Evolutionary conservation across 2,329 filamentous ascomycete genomes (phyloP).

Genomic region (Penicillium oxalicum): DNA sequence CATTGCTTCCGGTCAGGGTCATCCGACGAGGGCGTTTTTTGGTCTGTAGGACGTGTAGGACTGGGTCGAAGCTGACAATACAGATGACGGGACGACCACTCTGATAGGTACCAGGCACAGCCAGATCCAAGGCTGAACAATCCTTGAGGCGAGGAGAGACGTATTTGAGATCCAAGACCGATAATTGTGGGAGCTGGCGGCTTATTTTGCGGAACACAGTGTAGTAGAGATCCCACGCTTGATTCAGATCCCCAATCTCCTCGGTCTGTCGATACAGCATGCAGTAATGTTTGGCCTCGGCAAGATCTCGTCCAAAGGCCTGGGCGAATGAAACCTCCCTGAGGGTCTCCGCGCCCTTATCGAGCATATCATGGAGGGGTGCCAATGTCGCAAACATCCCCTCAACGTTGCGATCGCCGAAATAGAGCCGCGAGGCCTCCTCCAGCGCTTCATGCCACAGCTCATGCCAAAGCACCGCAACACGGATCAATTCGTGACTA

Average conservation of each 20-base stretch:
- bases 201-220: conserved; percentile 95
- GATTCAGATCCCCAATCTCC: conserved; percentile 90
- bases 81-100: conserved; percentile 72
- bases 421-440: conserved; percentile 93
- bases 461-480: conserved; percentile 97
- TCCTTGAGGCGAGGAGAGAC: conserved; percentile 90
- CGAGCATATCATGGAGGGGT: conserved; percentile 85
- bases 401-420: conserved; percentile 94
- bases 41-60: conserved; percentile 86
- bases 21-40: conserved; percentile 94
- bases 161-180: conserved; percentile 88
- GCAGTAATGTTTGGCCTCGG: conserved; percentile 94
- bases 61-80: conserved; percentile 84
- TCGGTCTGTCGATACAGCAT: conserved; percentile 81
- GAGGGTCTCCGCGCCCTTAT: conserved; percentile 85
- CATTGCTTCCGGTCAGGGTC: conserved; percentile 82
- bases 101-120: conserved; percentile 90
- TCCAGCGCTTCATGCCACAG: conserved; percentile 98
- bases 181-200: conserved; percentile 86
- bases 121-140: conserved; percentile 79
- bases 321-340: conserved; percentile 96
- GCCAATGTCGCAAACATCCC: conserved; percentile 92
- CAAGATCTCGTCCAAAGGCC: conserved; percentile 89
- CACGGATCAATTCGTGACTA: conserved; percentile 92
- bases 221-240: conserved; percentile 99